Evolutionary conservation across 2,329 filamentous ascomycete species (phyloP), one percentile per base, ranked within the genome.

Genomic region (Cytospora chrysosperma): DNA sequence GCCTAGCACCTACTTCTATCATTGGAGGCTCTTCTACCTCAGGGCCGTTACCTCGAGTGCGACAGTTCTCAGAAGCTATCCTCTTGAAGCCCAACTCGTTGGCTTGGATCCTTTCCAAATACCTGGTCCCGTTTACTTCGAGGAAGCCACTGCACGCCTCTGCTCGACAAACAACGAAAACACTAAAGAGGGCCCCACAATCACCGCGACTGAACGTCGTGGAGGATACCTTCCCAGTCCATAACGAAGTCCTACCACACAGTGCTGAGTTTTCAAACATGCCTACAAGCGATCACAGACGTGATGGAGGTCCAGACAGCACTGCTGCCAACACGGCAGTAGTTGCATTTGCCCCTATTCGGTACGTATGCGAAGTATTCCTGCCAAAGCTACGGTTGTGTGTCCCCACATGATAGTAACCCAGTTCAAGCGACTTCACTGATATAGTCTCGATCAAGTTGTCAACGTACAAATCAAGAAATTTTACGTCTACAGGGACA

Each of bases 401-500:
- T 21, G 10, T 4, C 17, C n/a, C n/a, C 19, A 24, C 1, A 24
- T 13, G 13, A 24, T 13, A 24, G 8, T 47, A n/a, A 47, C 43
- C 5, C n/a, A 10, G 10, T 47, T 8, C 17, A 47, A 47, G 43
- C n/a, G n/a, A 47, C 43, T 47, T 47, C 43, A 24, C 43, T 1
- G 13, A 47, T 0, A 47, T 47, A 4, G 43, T 47, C 43, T 13
- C 43, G 43, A 9, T 47, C 9, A 47, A 24, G 10, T n/a, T n/a
- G n/a, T n/a, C n/a, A n/a, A n/a, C n/a, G 9, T 24, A n/a, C 2
- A 13, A n/a, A n/a, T 24, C 43, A 62, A 58, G 15, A 30, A 15
- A 21, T 70, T 69, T 15, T 30, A 43, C 15, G 28, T 70, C 12
- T 68, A 71, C 51, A 40, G 60, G 1, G 59, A 66, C 4, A 64